Base-by-base conservation (phyloP, 306 rosid genomes). In the Lathyrus oleraceus region DNA sequence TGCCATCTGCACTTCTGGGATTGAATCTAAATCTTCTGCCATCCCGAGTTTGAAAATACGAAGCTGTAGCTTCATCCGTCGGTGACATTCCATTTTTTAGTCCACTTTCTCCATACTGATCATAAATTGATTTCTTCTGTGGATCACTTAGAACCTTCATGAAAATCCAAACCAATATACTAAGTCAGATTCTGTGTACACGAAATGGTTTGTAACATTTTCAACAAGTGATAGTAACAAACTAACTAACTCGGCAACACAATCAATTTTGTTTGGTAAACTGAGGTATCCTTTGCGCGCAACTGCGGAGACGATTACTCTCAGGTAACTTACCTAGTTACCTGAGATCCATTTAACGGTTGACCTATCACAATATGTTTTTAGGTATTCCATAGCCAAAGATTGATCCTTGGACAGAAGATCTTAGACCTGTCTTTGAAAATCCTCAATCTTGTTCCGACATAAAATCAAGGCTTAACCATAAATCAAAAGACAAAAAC, bases 61-160 rank as follows among this genome's bases (percentile, higher is more conserved):
- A 70, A 25, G 92, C 79, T 0, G 87, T 87, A 47, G 84, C 88
- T 8, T 88, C 86, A 78, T 77, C 91, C 0, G 92, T 84, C 0
- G 88, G 81, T 39, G 96, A 84, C 76, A 74, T 83, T 65, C 80
- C 85, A 11, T 95, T 92, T 81, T 93, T 88, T 10, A 90, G 88
- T 1, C 91, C 89, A 53, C 86, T 88, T 74, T 90, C 98, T 23
- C 98, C 98, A 48, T 90, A 90, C 67, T 81, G 89, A 81, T 90
- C 96, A 77, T 87, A 93, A 63, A 93, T 70, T 72, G 87, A 90
- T 78, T 90, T 85, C 79, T 93, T 93, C 69, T 90, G 98, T 16
- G 96, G 87, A 85, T 93, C 98, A 72, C 96, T 93, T 67, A 90
- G 81, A 81, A 93, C 96, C 98, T 93, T 47, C 66, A 77, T 32